Evolutionary conservation across 2,329 filamentous ascomycete genomes (phyloP), one percentile per base, ranked within the genome.

Genomic region (Ceratocystis eucalypticola): DNA sequence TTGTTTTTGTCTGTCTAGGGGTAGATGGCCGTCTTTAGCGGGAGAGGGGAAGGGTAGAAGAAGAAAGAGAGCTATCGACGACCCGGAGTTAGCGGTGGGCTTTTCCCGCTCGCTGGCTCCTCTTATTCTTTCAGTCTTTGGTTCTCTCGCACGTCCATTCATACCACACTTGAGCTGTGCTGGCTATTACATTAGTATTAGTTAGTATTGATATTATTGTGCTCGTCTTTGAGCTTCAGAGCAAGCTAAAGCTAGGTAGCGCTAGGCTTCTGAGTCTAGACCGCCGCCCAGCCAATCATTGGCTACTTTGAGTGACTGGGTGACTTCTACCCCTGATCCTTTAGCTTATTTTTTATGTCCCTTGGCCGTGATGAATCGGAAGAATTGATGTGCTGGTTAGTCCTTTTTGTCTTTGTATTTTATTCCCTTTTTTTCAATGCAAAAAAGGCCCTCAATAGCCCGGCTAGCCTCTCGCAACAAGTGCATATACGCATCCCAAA

Each of bases 291-390:
- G 53, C 61, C 61, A 44, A 44, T 44, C 61, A 44, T 62, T 62
- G 33, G 8, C 61, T 20, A 5, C 20, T 22, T 30, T 62, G 59
- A 44, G 59, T 5, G 28, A 10, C 28, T 57, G 28, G 1, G 15
- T 3, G 53, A 17, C 53, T 6, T 15, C 6, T 17, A n/a, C 53
- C 53, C 53, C 53, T 57, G 53, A 57, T 57, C 53, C 53, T 57
- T 57, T 57, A 28, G 17, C 46, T 61, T 28, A 5, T 50, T 65
- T 57, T 59, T 41, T 3, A 64, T 64, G 30, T 64, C 37, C 30
- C 61, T 5, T 33, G 46, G 64, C 20, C 20, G 46, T 48, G 46
- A 22, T 20, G 20, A 50, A 20, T 50, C 3, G 12, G 37, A 41
- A 41, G 37, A 22, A 10, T 20, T 33, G n/a, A 10, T 63, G 12